Percentiles rank a stretch among this genome's conserved stretches.
phyloP scores from a whole-genome alignment of 1,139 yeast species.

The Blastobotrys proliferans region DNA sequence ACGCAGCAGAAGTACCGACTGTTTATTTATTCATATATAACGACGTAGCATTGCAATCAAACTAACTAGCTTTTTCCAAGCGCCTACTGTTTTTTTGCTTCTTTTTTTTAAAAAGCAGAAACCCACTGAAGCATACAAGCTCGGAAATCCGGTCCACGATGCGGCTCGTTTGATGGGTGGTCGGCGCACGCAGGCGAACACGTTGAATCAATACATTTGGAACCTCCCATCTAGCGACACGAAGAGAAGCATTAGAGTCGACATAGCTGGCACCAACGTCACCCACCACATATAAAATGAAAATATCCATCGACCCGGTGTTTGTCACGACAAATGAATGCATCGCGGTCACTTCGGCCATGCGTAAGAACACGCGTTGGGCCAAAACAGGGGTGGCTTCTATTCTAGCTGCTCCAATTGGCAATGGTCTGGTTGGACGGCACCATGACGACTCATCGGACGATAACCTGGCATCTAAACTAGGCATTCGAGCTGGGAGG shows the following conservation, averaged over 20 bases:
- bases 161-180: too few relatives aligned
- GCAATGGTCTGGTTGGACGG: conserved; percentile 27
- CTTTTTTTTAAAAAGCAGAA: background rate
- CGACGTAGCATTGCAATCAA: background rate
- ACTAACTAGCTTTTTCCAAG: too few relatives aligned
- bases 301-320: conserved; percentile 63
- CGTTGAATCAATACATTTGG: too few relatives aligned
- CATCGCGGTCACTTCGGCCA: conserved; percentile 78
- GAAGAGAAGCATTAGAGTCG: too few relatives aligned
- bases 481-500: conserved; percentile 22
- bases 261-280: too few relatives aligned
- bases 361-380: conserved; percentile 84
- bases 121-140: background rate
- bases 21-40: background rate
- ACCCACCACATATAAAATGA: conserved; percentile 14
- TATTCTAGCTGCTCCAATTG: conserved; percentile 50
- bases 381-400: conserved; percentile 87
- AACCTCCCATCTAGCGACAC: too few relatives aligned
- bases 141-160: too few relatives aligned
- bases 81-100: background rate
- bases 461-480: conserved; percentile 29
- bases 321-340: conserved; percentile 88
- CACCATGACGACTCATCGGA: too few relatives aligned
- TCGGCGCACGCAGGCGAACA: too few relatives aligned
- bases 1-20: too few relatives aligned